These are phyloP conservation scores for Fusarium hainanense DNA, from an alignment of 2,329 filamentous ascomycete species.

Conservation along the genomic window DNA sequence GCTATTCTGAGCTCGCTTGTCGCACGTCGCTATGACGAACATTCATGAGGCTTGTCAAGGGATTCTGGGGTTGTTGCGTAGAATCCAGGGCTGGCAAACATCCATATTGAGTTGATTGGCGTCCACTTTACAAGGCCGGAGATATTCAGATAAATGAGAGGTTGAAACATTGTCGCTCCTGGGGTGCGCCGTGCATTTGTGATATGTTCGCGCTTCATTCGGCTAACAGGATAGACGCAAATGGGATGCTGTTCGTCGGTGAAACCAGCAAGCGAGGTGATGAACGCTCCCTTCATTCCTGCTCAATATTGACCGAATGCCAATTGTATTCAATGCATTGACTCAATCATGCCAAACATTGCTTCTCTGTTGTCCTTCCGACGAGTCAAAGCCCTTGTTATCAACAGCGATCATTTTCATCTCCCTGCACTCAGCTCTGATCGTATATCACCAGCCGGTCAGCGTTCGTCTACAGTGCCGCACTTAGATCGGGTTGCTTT, in stretches of 20 bases:
- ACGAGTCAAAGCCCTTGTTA: constrained; percentile 10
- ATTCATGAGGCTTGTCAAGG: constrained; percentile 21
- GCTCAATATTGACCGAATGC: neutral
- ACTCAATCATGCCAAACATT: constrained; percentile 12
- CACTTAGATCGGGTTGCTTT: constrained; percentile 40
- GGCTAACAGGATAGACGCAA: neutral
- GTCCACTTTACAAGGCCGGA: neutral
- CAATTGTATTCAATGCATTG: neutral
- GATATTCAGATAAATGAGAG: constrained; percentile 27
- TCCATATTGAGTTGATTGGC: neutral
- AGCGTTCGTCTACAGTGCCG: constrained; percentile 13
- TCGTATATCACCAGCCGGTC: constrained; percentile 16
- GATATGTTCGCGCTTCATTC: constrained; percentile 10
- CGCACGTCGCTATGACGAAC: constrained; percentile 26
- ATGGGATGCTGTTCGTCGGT: constrained; percentile 9
- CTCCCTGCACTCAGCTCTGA: constrained; percentile 28
- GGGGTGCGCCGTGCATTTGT: constrained; percentile 19
- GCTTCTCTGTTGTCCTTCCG: neutral
- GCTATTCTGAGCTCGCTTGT: constrained; percentile 19
- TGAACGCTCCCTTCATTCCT: constrained; percentile 33
- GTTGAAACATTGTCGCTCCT: constrained; percentile 30
- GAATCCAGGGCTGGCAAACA: neutral
- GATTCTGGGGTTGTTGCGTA: constrained; percentile 8
- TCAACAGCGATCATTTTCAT: constrained; percentile 4
- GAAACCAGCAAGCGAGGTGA: constrained; percentile 22